These are phyloP conservation scores for Didymellaceae sp. DNA, from an alignment of 2,329 filamentous ascomycete species.

Conservation along the genomic window DNA sequence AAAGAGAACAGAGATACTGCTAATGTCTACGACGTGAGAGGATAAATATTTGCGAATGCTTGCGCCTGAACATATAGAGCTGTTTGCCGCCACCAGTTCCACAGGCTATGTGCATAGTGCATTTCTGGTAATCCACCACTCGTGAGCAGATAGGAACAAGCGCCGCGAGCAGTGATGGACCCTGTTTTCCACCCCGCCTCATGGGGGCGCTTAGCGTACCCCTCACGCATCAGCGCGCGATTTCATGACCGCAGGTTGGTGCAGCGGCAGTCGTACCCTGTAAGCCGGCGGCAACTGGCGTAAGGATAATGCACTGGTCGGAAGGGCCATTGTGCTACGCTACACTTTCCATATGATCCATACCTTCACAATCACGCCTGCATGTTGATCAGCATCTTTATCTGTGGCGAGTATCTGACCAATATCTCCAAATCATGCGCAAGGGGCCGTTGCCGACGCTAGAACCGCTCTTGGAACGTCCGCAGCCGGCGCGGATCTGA, in stretches of 20 bases:
- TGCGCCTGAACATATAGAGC: neutral
- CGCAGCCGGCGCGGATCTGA: neutral
- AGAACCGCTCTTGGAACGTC: neutral
- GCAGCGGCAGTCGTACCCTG: slow-evolving; percentile 1
- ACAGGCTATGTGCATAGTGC: neutral
- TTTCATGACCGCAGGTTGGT: neutral
- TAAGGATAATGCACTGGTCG: neutral
- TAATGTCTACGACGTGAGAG: neutral
- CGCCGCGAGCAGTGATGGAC: neutral
- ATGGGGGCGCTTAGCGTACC: neutral
- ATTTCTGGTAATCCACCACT: neutral
- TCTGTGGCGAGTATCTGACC: neutral
- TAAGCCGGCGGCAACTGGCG: neutral
- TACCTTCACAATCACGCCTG: neutral
- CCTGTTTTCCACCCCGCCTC: neutral
- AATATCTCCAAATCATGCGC: neutral
- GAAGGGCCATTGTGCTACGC: neutral
- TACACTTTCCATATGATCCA: neutral
- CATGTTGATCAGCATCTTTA: neutral
- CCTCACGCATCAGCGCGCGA: neutral
- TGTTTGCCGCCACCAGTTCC: neutral
- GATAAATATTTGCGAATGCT: neutral
- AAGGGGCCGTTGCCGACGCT: slow-evolving; percentile 3
- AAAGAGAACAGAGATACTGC: no score
- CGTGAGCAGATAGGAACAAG: neutral